phyloP scores from a whole-genome alignment of 116 monocot species.

The Dioscorea cayenensis region DNA sequence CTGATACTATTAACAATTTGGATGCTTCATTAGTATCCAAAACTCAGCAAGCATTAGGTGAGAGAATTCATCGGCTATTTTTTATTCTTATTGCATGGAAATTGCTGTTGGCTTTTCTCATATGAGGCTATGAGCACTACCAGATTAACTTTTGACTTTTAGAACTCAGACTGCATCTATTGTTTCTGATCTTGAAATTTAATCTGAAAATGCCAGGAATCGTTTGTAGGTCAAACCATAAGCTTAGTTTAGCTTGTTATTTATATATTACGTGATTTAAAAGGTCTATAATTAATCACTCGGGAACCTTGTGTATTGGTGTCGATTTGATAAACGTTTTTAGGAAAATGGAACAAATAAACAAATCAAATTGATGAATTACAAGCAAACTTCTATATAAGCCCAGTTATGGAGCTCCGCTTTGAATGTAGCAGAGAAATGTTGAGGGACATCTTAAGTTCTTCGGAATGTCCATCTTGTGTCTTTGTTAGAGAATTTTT shows the following conservation, averaged over 20 bases:
- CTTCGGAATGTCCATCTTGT: too few relatives aligned
- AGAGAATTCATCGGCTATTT: not conserved
- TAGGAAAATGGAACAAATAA: not conserved
- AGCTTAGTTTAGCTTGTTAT: not conserved
- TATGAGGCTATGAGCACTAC: not conserved
- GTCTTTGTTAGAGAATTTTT: not conserved
- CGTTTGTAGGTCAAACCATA: not conserved
- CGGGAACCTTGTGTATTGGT: too few relatives aligned
- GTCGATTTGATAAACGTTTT: too few relatives aligned
- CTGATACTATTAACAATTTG: conserved; percentile 15
- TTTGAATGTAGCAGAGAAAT: too few relatives aligned
- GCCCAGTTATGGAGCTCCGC: too few relatives aligned
- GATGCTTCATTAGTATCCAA: conserved; percentile 21
- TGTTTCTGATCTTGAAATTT: not conserved
- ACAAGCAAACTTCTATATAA: too few relatives aligned
- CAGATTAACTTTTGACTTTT: not conserved
- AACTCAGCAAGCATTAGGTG: conserved; percentile 36
- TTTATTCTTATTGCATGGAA: not conserved
- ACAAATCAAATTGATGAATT: not conserved
- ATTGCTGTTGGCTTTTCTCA: not conserved
- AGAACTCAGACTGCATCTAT: not conserved
- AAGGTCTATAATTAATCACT: not conserved
- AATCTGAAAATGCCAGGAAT: not conserved
- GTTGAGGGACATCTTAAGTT: too few relatives aligned
- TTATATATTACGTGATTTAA: not conserved